Evolutionary conservation across 768 basidiomycete species (phyloP).

Genomic region (Gloeopeniophorella convolvens): DNA sequence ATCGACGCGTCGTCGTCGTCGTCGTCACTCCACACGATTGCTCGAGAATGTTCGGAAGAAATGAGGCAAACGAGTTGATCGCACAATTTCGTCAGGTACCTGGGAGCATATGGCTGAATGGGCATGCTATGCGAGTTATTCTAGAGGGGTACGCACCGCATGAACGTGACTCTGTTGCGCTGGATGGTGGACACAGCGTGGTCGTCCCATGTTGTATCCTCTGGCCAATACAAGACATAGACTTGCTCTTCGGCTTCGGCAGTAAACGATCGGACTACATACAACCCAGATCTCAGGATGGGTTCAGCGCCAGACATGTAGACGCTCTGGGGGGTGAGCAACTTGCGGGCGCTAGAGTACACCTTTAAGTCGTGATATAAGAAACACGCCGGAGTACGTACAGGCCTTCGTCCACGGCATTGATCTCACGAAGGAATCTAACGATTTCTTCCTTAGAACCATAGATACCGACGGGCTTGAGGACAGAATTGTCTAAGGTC

Average conservation of each 20-base stretch:
- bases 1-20: neutral
- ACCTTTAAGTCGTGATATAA: neutral
- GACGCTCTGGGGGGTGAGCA: slow-evolving; percentile 15
- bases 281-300: slow-evolving; percentile 44
- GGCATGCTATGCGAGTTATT: neutral
- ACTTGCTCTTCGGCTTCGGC: slow-evolving; percentile 25
- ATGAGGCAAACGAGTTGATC: neutral
- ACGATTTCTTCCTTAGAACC: slow-evolving; percentile 48
- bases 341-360: slow-evolving; percentile 18
- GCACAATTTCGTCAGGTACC: slow-evolving; percentile 15
- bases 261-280: slow-evolving; percentile 32
- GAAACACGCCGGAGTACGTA: slow-evolving; percentile 25
- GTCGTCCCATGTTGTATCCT: slow-evolving; percentile 54
- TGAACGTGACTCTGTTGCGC: slow-evolving; percentile 54
- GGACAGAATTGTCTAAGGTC: slow-evolving; percentile 36
- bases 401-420: slow-evolving; percentile 34
- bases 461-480: slow-evolving; percentile 53
- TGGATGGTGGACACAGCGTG: slow-evolving; percentile 37
- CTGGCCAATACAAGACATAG: slow-evolving; percentile 57
- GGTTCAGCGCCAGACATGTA: slow-evolving; percentile 20
- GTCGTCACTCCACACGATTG: neutral
- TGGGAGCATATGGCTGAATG: neutral
- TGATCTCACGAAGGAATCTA: slow-evolving; percentile 34
- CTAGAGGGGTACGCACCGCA: slow-evolving; percentile 38
- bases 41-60: neutral